Conservation (phyloP, 176 grass and related monocot species). For the sorghum (Sorghum bicolor) region DNA sequence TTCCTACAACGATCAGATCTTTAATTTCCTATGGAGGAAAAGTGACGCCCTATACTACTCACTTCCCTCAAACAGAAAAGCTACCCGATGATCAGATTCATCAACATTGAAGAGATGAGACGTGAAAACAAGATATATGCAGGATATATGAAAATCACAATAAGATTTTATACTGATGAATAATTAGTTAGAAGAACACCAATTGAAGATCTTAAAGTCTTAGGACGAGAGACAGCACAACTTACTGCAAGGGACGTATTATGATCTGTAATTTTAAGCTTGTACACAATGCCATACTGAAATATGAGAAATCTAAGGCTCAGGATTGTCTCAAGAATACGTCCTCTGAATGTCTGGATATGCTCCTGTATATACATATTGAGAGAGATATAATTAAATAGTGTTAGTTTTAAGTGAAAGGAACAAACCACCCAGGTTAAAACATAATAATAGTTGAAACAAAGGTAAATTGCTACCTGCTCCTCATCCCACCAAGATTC, state of each 20-base stretch:
- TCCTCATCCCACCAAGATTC: constrained; percentile 98
- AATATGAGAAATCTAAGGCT: constrained; percentile 83
- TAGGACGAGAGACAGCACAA: constrained; percentile 1
- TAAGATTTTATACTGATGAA: background rate
- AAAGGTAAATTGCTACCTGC: constrained; percentile 35
- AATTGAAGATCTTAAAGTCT: background rate
- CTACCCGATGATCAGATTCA: background rate
- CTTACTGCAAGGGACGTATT: constrained; percentile 90
- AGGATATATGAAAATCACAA: background rate
- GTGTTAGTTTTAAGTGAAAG: background rate
- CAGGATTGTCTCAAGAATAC: constrained; percentile 88
- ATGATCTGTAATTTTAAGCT: constrained; percentile 57
- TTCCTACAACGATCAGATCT: background rate
- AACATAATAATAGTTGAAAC: constrained; percentile 13
- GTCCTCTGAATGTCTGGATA: constrained; percentile 76
- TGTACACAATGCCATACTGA: constrained; percentile 97
- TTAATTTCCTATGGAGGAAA: background rate
- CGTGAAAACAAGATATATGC: background rate
- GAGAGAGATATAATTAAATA: background rate
- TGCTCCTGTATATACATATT: constrained; percentile 55
- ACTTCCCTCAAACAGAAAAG: background rate
- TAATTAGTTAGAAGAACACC: background rate
- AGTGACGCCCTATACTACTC: background rate
- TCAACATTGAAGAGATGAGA: background rate
- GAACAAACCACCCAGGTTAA: constrained; percentile 1